Evolutionary conservation across 1,284 basidiomycete genomes (phyloP), one percentile per base, ranked within the genome.

Genomic region (Heliocybe sulcata): DNA sequence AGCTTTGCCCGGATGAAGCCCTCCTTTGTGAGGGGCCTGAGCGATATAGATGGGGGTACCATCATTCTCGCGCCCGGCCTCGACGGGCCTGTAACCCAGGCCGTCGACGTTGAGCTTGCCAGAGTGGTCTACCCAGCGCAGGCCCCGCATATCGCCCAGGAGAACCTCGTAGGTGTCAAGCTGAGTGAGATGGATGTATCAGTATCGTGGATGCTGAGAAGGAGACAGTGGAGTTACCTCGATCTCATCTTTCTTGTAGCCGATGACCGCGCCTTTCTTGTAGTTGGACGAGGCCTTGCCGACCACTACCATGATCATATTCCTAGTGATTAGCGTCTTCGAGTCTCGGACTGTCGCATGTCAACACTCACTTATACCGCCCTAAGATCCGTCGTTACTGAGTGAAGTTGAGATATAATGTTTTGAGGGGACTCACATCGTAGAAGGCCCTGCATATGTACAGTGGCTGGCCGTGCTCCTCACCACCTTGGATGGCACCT

Each of bases 61-160:
- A 55, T 85, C 73, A 25, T 73, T 72, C 63, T 89, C 87, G 38
- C 69, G 72, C 1, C 87, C 87, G 53, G 82, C 87, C 58, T 88
- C 84, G 38, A 90, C 81, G 1, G 84, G 83, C 6, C 61, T 68
- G 31, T 69, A 70, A 42, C 76, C 71, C 22, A 85, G 74, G 38
- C 63, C 58, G 1, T 62, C 47, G 29, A 80, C 54, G 56, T 80
- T 71, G 56, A 87, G 61, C 2, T 64, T 64, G 25, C 82, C 83
- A 38, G 67, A 67, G 35, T 66, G 61, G 53, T 73, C 60, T 0
- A 85, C 79, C 87, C 87, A 90, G 54, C 64, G 73, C 51, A 90
- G 68, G 19, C 72, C 81, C 6, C 67, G 69, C 58, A 74, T 69
- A 63, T 88, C 73, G 2, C 83, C 87, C n/a, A 88, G 69, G 27